These are phyloP conservation scores for Dentiscutata heterogama DNA, from an alignment of 371 early-diverging fungal genomes.

Conservation along the genomic window DNA sequence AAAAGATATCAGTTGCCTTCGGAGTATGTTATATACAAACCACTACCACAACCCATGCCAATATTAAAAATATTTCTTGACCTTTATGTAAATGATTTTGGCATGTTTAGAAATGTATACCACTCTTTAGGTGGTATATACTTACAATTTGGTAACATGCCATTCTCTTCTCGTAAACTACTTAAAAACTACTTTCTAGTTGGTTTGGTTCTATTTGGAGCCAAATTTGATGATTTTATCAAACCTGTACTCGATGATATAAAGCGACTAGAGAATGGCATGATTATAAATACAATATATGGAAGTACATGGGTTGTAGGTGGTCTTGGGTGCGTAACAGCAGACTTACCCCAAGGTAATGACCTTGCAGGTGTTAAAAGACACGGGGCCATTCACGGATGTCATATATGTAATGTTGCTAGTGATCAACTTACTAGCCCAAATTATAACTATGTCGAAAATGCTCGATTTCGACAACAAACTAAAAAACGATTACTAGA, in stretches of 20 bases:
- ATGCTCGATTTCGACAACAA: neutral
- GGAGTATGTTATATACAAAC: neutral
- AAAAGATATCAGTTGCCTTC: neutral
- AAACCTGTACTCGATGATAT: neutral
- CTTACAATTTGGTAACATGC: slow-evolving; percentile 22
- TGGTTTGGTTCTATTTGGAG: slow-evolving; percentile 13
- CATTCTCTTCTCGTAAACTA: neutral
- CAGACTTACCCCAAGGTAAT: slow-evolving; percentile 15
- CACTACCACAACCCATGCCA: neutral
- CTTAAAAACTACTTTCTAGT: slow-evolving; percentile 23
- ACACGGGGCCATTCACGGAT: neutral
- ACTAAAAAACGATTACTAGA: neutral
- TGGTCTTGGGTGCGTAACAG: neutral
- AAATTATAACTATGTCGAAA: neutral
- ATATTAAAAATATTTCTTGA: neutral
- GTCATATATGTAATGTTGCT: neutral
- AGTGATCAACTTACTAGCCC: neutral
- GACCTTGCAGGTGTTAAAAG: neutral
- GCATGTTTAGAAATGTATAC: neutral
- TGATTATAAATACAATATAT: neutral
- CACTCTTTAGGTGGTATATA: neutral
- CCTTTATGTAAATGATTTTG: neutral
- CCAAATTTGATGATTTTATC: neutral
- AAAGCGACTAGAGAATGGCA: neutral
- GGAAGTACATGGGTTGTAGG: neutral